Conservation (phyloP, 371 early-diverging fungal species). For the Lichtheimia ramosa region DNA sequence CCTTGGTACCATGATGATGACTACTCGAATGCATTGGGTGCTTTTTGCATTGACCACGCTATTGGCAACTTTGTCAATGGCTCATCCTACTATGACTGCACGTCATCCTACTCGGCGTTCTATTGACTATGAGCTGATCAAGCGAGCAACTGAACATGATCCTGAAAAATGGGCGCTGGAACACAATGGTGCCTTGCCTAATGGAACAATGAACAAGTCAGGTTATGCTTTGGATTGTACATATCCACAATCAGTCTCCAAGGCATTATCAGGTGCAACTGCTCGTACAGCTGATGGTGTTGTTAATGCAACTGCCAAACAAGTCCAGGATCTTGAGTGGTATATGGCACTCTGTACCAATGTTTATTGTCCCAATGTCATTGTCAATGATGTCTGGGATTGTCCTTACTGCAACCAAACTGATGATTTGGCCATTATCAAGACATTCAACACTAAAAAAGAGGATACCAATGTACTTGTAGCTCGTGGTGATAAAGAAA, state of each 20-base stretch:
- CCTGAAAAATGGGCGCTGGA: not conserved
- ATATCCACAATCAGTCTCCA: not conserved
- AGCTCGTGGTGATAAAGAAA: slow-evolving; percentile 17
- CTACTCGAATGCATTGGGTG: no score
- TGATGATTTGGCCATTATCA: slow-evolving; percentile 12
- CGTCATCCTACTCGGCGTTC: no score
- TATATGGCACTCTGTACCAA: slow-evolving; percentile 12
- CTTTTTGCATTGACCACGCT: no score
- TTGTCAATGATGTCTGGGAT: slow-evolving; percentile 12
- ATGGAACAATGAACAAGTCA: not conserved
- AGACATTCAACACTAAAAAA: slow-evolving; percentile 14
- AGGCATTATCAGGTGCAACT: not conserved
- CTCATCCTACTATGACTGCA: no score
- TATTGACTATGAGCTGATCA: no score
- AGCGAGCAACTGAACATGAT: no score
- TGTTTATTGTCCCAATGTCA: slow-evolving; percentile 18
- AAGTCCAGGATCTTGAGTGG: slow-evolving; percentile 1
- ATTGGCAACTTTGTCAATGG: no score
- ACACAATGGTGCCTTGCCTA: not conserved
- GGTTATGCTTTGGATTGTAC: not conserved
- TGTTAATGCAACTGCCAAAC: slow-evolving; percentile 3
- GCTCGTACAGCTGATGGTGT: not conserved
- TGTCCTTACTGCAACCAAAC: slow-evolving; percentile 15
- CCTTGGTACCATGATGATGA: no score
- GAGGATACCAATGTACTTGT: slow-evolving; percentile 20